These are phyloP conservation scores for Ceratonia siliqua DNA, from an alignment of 306 rosid species.

Conservation along the genomic window DNA sequence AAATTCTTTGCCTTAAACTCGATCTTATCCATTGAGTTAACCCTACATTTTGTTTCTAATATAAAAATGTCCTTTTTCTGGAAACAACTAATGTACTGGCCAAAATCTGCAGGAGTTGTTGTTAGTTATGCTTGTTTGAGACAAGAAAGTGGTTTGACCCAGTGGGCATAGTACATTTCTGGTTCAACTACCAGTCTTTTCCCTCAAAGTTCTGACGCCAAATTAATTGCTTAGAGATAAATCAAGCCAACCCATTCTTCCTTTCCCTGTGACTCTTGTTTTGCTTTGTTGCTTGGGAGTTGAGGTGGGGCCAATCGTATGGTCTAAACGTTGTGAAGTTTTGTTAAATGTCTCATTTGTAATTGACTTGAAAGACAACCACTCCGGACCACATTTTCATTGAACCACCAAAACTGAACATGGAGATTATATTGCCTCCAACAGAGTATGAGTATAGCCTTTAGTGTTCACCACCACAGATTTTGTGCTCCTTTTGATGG, in stretches of 20 bases:
- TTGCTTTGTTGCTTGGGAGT: not conserved
- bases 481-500: not conserved
- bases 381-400: not conserved
- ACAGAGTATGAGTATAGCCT: not conserved
- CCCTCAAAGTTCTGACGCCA: not conserved
- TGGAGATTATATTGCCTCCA: not conserved
- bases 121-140: not conserved
- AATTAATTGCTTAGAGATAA: not conserved
- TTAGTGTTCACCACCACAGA: not conserved
- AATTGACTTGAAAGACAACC: not conserved
- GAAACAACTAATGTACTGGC: not conserved
- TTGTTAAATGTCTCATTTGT: not conserved
- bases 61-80: not conserved
- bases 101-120: not conserved
- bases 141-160: slow-evolving; percentile 8
- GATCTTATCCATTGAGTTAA: too few relatives aligned
- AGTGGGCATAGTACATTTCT: not conserved
- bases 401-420: slow-evolving; percentile 14
- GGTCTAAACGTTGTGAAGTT: not conserved
- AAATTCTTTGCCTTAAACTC: too few relatives aligned
- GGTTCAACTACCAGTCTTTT: not conserved
- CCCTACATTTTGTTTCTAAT: too few relatives aligned
- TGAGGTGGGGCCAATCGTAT: not conserved
- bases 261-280: not conserved
- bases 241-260: not conserved